Conservation (phyloP, 1,284 basidiomycete species). For the Schizopora paradoxa region DNA sequence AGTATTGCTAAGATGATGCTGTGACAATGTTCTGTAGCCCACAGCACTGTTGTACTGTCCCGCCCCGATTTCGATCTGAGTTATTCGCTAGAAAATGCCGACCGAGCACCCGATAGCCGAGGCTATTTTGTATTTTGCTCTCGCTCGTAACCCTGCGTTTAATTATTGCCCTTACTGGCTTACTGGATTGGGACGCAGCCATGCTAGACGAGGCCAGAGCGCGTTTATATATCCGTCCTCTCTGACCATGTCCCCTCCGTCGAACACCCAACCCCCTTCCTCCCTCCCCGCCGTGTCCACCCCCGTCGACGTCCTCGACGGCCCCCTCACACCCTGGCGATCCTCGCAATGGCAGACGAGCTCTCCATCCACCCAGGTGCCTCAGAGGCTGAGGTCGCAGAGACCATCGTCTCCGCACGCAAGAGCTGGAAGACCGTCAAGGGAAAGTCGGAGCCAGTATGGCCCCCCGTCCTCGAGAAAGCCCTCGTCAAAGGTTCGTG, state of each 20-base stretch:
- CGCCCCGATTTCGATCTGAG: too few relatives aligned
- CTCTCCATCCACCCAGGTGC: background rate
- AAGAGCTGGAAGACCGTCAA: slow-evolving; percentile 71
- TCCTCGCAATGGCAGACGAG: background rate
- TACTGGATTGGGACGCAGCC: too few relatives aligned
- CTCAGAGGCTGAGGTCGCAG: slow-evolving; percentile 41
- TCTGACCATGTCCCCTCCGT: background rate
- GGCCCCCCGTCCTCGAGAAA: slow-evolving; percentile 71
- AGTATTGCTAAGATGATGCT: too few relatives aligned
- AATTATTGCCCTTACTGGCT: too few relatives aligned
- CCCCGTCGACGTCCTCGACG: background rate
- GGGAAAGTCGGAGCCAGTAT: slow-evolving; percentile 62
- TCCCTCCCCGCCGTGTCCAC: background rate
- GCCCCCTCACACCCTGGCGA: background rate
- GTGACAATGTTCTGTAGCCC: too few relatives aligned
- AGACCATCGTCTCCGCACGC: slow-evolving; percentile 59
- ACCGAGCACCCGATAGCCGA: too few relatives aligned
- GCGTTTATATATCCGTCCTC: background rate
- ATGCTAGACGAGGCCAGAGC: too few relatives aligned
- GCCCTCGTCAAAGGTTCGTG: slow-evolving; percentile 63
- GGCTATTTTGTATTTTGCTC: too few relatives aligned
- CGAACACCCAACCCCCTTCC: background rate
- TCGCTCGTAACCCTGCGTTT: too few relatives aligned
- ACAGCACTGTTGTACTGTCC: too few relatives aligned
- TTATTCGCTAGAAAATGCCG: too few relatives aligned